phyloP scores from a whole-genome alignment of 2,329 filamentous ascomycete genomes.

The Fusarium devonianum region DNA sequence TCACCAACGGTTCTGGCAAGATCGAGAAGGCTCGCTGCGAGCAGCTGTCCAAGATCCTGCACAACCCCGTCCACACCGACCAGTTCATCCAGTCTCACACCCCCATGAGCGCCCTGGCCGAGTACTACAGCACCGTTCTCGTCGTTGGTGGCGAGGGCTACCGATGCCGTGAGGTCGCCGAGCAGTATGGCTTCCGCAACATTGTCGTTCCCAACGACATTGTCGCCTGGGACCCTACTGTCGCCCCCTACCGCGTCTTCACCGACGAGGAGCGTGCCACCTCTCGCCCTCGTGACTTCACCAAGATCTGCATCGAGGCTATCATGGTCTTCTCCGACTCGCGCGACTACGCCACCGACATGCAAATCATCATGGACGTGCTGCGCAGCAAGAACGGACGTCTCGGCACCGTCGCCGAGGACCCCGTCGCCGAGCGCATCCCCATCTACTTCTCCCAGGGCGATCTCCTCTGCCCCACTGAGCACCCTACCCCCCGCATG shows the following conservation, averaged over 20 bases:
- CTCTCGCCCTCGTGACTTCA: constrained; percentile 75
- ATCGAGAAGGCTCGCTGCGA: constrained; percentile 83
- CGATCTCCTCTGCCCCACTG: constrained; percentile 84
- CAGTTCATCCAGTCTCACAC: constrained; percentile 83
- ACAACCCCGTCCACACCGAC: constrained; percentile 38
- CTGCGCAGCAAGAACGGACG: constrained; percentile 78
- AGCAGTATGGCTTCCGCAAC: constrained; percentile 75
- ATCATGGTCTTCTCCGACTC: constrained; percentile 93
- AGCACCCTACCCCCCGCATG: constrained; percentile 79
- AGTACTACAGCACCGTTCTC: constrained; percentile 79
- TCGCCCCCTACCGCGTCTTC: constrained; percentile 83
- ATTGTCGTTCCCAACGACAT: constrained; percentile 87
- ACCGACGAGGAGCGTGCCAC: constrained; percentile 66
- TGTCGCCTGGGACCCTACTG: constrained; percentile 71
- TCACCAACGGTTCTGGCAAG: constrained; percentile 94
- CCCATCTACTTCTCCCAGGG: constrained; percentile 84
- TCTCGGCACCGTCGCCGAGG: constrained; percentile 68
- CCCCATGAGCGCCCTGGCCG: constrained; percentile 76
- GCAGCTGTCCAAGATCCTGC: constrained; percentile 67
- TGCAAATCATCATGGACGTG: constrained; percentile 80
- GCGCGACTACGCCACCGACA: constrained; percentile 88
- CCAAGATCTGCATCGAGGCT: constrained; percentile 80
- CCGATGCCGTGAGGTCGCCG: constrained; percentile 62
- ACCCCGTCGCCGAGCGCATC: constrained; percentile 60
- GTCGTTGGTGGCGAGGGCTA: constrained; percentile 79